These are phyloP conservation scores for Allium sativum DNA, from an alignment of 106 monocot genomes.

Conservation along the genomic window DNA sequence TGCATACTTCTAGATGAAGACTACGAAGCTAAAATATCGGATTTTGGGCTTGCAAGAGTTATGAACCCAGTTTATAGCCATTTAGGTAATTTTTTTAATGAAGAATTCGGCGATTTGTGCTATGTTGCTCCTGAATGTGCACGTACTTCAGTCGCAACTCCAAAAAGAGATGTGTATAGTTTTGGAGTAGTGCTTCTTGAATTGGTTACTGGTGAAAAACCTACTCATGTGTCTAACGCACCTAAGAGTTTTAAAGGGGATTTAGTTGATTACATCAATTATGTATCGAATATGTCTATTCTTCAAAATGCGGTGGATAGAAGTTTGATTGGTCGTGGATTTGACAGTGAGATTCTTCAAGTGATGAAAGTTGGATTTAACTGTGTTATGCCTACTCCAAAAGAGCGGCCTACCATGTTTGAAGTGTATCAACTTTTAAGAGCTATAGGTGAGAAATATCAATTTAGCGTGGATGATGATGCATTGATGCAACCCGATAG, in stretches of 20 bases:
- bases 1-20: conserved; percentile 80
- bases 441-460: conserved; percentile 67
- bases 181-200: conserved; percentile 70
- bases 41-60: conserved; percentile 78
- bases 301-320: conserved; percentile 65
- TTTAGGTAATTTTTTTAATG: conserved; percentile 82
- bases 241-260: conserved; percentile 69
- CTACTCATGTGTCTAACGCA: conserved; percentile 59
- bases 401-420: conserved; percentile 86
- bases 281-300: conserved; percentile 51
- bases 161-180: conserved; percentile 80
- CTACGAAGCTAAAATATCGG: conserved; percentile 77
- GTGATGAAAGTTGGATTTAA: conserved; percentile 62
- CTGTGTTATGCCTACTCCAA: conserved; percentile 52
- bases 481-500: conserved; percentile 12
- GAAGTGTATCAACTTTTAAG: conserved; percentile 79
- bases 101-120: conserved; percentile 83
- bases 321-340: conserved; percentile 56
- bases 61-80: conserved; percentile 94
- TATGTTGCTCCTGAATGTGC: conserved; percentile 83
- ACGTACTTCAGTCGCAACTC: conserved; percentile 67
- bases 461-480: conserved; percentile 33
- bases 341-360: conserved; percentile 59
- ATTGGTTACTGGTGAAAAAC: conserved; percentile 63
- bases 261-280: conserved; percentile 76